These are phyloP conservation scores for Saposhnikovia divaricata DNA, from an alignment of 129 eudicot genomes.

Conservation along the genomic window DNA sequence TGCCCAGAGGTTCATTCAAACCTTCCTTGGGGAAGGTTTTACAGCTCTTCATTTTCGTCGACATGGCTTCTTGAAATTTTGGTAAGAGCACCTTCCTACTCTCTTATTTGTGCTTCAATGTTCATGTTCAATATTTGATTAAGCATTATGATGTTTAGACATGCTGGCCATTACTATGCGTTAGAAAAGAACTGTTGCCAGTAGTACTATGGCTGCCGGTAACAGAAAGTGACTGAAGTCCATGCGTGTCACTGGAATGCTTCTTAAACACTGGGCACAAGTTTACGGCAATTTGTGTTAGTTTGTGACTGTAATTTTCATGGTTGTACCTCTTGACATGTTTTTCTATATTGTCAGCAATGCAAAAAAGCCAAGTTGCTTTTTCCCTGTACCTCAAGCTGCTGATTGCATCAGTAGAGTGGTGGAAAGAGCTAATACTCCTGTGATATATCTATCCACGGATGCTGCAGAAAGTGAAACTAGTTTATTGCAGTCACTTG, in stretches of 20 bases:
- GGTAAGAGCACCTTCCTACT: constrained; percentile 41
- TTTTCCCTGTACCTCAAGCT: constrained; percentile 90
- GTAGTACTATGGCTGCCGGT: background rate
- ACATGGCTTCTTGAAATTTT: constrained; percentile 91
- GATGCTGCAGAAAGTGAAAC: constrained; percentile 99
- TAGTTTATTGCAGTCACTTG: constrained; percentile 68
- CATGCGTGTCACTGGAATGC: background rate
- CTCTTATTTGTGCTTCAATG: background rate
- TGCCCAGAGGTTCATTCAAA: constrained; percentile 89
- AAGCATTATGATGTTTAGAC: background rate
- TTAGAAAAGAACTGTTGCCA: background rate
- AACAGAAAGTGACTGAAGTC: background rate
- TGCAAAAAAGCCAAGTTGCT: constrained; percentile 90
- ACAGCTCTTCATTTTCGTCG: constrained; percentile 90
- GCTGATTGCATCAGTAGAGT: constrained; percentile 84
- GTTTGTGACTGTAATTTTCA: background rate
- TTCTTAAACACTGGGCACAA: background rate
- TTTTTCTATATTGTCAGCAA: constrained; percentile 44
- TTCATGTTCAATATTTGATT: background rate
- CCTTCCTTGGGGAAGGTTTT: constrained; percentile 69
- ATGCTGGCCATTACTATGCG: background rate
- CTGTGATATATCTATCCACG: constrained; percentile 91
- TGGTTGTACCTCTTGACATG: background rate
- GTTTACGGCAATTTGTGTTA: background rate
- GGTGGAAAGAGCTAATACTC: constrained; percentile 75